Evolutionary conservation across 2,329 filamentous ascomycete genomes (phyloP).

Genomic region (Xylaria sp.): DNA sequence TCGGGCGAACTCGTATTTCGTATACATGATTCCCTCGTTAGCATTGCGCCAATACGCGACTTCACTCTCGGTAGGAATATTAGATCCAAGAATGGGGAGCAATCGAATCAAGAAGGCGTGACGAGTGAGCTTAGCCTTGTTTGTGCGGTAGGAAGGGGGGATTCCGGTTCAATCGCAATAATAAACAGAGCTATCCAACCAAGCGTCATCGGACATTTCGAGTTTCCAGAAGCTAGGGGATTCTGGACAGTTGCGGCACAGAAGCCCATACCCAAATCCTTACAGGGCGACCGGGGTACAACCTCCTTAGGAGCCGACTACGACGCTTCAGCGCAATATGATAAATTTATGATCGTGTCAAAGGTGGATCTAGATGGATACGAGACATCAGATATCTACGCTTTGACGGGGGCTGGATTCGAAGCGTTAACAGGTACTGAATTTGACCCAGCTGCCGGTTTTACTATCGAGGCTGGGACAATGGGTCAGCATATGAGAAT

Average conservation of each 20-base stretch:
- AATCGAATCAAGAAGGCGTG: constrained; percentile 57
- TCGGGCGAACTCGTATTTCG: constrained; percentile 76
- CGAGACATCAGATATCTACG: constrained; percentile 82
- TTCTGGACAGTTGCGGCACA: constrained; percentile 84
- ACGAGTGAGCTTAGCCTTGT: constrained; percentile 68
- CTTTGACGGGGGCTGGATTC: constrained; percentile 76
- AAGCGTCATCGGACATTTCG: constrained; percentile 73
- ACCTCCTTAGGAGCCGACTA: constrained; percentile 65
- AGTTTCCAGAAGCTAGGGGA: constrained; percentile 76
- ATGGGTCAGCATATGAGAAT: constrained; percentile 84
- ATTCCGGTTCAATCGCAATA: constrained; percentile 75
- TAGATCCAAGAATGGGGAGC: constrained; percentile 57
- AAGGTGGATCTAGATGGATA: constrained; percentile 74
- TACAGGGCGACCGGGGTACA: constrained; percentile 62
- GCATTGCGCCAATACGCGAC: constrained; percentile 81
- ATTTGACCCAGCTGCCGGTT: constrained; percentile 89
- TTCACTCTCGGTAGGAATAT: constrained; percentile 73
- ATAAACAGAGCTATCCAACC: constrained; percentile 83
- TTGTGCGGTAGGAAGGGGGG: constrained; percentile 70
- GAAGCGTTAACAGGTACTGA: constrained; percentile 84
- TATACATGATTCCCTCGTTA: constrained; percentile 79
- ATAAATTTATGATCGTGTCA: constrained; percentile 85
- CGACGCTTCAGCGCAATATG: constrained; percentile 70
- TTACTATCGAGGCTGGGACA: constrained; percentile 85
- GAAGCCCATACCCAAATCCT: constrained; percentile 70